These are phyloP conservation scores for Boletus bicolor DNA, from an alignment of 768 basidiomycete species.

Conservation along the genomic window DNA sequence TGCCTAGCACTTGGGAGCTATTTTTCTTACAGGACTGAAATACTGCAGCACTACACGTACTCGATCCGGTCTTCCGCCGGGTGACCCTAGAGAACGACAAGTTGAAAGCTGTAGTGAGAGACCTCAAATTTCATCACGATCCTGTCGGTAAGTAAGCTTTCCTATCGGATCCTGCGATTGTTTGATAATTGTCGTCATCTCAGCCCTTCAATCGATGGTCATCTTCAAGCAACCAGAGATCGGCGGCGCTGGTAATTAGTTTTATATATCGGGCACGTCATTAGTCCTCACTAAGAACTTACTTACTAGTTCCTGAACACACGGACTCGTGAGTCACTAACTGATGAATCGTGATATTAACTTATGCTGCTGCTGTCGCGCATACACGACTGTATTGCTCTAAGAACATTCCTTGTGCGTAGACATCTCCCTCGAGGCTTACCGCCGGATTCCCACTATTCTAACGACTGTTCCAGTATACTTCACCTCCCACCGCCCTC, in stretches of 20 bases:
- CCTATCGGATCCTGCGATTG: not conserved
- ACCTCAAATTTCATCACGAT: slow-evolving; percentile 79
- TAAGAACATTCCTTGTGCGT: slow-evolving; percentile 71
- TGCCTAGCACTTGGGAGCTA: not conserved
- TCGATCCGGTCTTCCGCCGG: slow-evolving; percentile 77
- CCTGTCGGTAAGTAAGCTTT: slow-evolving; percentile 61
- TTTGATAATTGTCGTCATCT: not conserved
- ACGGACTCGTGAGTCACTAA: slow-evolving; percentile 77
- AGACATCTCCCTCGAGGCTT: not conserved
- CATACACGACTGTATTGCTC: not conserved
- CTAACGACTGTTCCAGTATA: slow-evolving; percentile 57
- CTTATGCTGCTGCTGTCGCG: not conserved
- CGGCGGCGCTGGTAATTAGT: slow-evolving; percentile 76
- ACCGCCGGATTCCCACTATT: not conserved
- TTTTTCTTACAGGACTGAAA: not conserved
- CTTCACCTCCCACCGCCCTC: slow-evolving; percentile 84
- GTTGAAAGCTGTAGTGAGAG: slow-evolving; percentile 65
- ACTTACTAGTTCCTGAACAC: slow-evolving; percentile 71
- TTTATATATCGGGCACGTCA: not conserved
- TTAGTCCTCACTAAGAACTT: not conserved
- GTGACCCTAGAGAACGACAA: slow-evolving; percentile 79
- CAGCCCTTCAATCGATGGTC: slow-evolving; percentile 90
- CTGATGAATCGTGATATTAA: not conserved
- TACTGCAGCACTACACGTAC: slow-evolving; percentile 70
- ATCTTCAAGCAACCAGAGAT: slow-evolving; percentile 94